Percentiles rank a stretch among this genome's conserved stretches.
Evolutionary conservation across 148 eudicot genomes (phyloP).

Genomic region (Silene uniflora): DNA sequence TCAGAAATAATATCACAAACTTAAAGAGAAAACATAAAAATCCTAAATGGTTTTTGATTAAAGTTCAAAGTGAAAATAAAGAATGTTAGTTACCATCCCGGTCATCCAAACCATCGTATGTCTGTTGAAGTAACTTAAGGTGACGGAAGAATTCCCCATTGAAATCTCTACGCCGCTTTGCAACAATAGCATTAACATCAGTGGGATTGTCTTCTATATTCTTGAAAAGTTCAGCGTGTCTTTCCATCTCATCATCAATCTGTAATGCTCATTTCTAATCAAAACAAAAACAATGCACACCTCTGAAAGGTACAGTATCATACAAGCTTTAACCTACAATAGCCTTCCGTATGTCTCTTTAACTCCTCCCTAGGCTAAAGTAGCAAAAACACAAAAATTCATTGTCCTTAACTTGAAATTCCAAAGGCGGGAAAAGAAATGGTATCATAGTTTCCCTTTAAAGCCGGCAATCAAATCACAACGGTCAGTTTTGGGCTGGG

Average conservation of each 20-base stretch:
- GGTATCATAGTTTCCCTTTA: too few relatives aligned
- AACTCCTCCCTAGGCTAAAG: too few relatives aligned
- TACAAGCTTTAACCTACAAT: neutral
- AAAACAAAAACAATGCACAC: conserved; percentile 9
- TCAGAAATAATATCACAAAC: neutral
- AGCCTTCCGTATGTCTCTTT: neutral
- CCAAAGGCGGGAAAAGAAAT: too few relatives aligned
- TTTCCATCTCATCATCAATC: conserved; percentile 97
- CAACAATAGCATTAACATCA: conserved; percentile 79
- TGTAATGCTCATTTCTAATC: conserved; percentile 43
- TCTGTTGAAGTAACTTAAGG: conserved; percentile 63
- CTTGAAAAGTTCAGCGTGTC: conserved; percentile 63
- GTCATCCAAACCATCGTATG: conserved; percentile 75
- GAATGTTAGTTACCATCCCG: conserved; percentile 62
- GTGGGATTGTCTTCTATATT: conserved; percentile 76
- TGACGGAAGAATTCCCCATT: conserved; percentile 76
- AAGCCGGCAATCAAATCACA: too few relatives aligned
- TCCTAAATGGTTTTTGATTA: neutral
- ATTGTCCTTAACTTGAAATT: neutral
- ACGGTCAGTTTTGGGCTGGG: too few relatives aligned
- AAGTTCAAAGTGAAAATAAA: neutral
- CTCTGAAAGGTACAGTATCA: neutral
- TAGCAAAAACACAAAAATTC: neutral
- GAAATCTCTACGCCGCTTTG: conserved; percentile 81
- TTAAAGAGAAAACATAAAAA: neutral